A percentile compares a stretch with the other conserved stretches of the same genome.
Evolutionary conservation across 495 filamentous ascomycete species (phyloP).

Genomic region (Podospora pseudopauciseta): DNA sequence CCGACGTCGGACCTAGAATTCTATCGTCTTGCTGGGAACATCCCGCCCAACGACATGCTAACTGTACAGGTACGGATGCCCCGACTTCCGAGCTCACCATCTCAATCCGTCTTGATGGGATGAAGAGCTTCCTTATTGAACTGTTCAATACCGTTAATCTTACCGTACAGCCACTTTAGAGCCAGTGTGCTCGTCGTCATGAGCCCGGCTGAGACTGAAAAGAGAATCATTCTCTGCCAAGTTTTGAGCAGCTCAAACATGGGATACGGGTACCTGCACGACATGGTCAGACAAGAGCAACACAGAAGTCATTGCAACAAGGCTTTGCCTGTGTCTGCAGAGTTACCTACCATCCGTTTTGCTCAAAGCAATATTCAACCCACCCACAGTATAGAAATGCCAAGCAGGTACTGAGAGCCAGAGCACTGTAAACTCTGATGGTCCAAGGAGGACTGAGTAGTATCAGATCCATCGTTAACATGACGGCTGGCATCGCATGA

Average conservation of each 20-base stretch:
- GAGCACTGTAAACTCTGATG: slow-evolving; percentile 55
- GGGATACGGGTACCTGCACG: slow-evolving; percentile 76
- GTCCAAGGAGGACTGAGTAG: slow-evolving; percentile 81
- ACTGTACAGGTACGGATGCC: slow-evolving; percentile 1
- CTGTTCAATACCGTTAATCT: slow-evolving; percentile 61
- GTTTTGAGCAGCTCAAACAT: slow-evolving; percentile 64
- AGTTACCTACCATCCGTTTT: slow-evolving; percentile 60
- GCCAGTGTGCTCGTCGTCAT: slow-evolving; percentile 67
- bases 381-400: slow-evolving; percentile 83
- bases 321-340: background rate
- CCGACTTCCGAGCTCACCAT: background rate
- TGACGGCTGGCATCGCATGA: slow-evolving; percentile 70
- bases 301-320: background rate
- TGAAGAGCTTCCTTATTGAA: slow-evolving; percentile 32
- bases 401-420: slow-evolving; percentile 59
- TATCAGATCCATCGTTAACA: slow-evolving; percentile 68
- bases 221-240: slow-evolving; percentile 61
- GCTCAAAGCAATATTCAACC: slow-evolving; percentile 72
- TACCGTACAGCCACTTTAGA: slow-evolving; percentile 64
- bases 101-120: slow-evolving; percentile 23
- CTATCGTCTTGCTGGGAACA: background rate
- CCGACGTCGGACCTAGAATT: background rate
- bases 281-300: slow-evolving; percentile 20
- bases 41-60: background rate
- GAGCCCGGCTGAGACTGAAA: slow-evolving; percentile 61